These are phyloP conservation scores for barrel medic (Medicago truncatula) DNA, from an alignment of 306 rosid genomes.

Conservation along the genomic window MtrunA17r5.0-ANR NC_053045.1:10271501-10272000, in stretches of 20 bases:
- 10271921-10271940: constrained; percentile 22
- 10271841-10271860: neutral
- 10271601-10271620: constrained; percentile 21
- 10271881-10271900: neutral
- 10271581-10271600: constrained; percentile 20
- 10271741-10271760: constrained; percentile 14
- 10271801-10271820: neutral
- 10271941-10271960: constrained; percentile 5
- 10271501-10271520: constrained; percentile 9
- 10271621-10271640: neutral
- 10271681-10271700: constrained; percentile 11
- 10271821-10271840: constrained; percentile 20
- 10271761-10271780: neutral
- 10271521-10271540: neutral
- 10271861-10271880: neutral
- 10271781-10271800: constrained; percentile 15
- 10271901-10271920: constrained; percentile 15
- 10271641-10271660: neutral
- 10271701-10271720: constrained; percentile 5
- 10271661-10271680: neutral
- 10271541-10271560: neutral
- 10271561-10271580: neutral
- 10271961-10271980: neutral
- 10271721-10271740: constrained; percentile 9
- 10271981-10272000: constrained; percentile 15